Base-by-base conservation (phyloP, 176 grass and related monocot genomes). In the Poa annua region DNA sequence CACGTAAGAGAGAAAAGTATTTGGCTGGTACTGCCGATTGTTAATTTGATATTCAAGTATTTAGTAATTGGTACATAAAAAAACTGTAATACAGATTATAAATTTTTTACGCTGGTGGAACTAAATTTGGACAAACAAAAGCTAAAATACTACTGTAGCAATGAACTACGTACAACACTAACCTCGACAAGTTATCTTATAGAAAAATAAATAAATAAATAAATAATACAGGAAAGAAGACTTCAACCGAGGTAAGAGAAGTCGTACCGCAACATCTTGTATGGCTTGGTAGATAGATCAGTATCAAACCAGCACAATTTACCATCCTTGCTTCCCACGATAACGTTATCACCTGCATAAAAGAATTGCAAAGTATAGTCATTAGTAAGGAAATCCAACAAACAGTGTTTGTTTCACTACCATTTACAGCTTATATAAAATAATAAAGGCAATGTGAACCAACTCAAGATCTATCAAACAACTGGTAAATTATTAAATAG, bases 251-350 rank as follows among this genome's bases (percentile, higher is more conserved):
- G 24, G 47, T 38, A 77, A 84, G 16, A 75, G 26, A 76, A 36
- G 75, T 70, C 68, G n/a, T 94, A 99, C 96, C 85, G 93, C 33
- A 99, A 86, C 59, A 81, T 94, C 66, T 94, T 99, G 77, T 99
- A 99, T 17, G 96, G 89, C 13, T 83, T 73, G 6, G 93, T 89
- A 21, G 93, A 96, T 50, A 93, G 79, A 80, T 99, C 96, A 45
- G 94, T 92, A 92, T 99, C 96, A 57, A 99, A 99, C 96, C 96
- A 99, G 44, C 96, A 96, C 80, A 99, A 38, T 90, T 96, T 99
- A 25, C 96, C 96, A 75, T 99, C 96, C 85, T 87, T 96, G 86
- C 96, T 99, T 54, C 96, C 96, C 7, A 96, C 96, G 49, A 99
- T 92, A 87, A 99, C 68, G 90, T 99, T 94, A 87, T 96, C 96